Percentiles rank a stretch among this genome's conserved stretches.
Conservation (phyloP, 2,329 filamentous ascomycete genomes). For the Fusarium nanum region DNA sequence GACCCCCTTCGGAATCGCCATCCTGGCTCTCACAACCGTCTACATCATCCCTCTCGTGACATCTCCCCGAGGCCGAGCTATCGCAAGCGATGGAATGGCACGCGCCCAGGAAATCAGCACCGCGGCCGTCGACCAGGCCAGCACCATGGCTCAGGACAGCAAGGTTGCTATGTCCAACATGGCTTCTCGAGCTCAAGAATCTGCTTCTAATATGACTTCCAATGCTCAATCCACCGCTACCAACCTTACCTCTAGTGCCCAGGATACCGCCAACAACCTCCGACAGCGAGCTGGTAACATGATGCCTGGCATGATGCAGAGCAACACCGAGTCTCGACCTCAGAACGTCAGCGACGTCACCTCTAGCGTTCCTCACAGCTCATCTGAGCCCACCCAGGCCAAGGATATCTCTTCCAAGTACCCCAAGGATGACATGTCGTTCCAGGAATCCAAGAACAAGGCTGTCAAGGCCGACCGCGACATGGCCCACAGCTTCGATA, state of each 20-base stretch:
- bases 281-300: slow-evolving; percentile 20
- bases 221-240: slow-evolving; percentile 15
- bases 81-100: slow-evolving; percentile 16
- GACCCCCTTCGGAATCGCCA: slow-evolving; percentile 26
- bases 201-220: slow-evolving; percentile 17
- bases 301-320: slow-evolving; percentile 7
- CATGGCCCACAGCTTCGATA: not conserved
- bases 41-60: slow-evolving; percentile 34
- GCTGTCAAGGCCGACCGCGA: not conserved
- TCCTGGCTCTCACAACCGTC: slow-evolving; percentile 23
- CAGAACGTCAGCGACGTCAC: slow-evolving; percentile 9
- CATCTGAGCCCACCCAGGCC: slow-evolving; percentile 9
- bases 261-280: slow-evolving; percentile 19
- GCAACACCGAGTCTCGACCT: not conserved
- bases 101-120: slow-evolving; percentile 29
- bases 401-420: slow-evolving; percentile 15
- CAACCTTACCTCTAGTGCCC: slow-evolving; percentile 10
- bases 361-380: not conserved
- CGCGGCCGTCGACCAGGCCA: slow-evolving; percentile 26
- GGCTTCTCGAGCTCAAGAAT: slow-evolving; percentile 25
- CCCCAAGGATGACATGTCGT: not conserved
- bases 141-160: slow-evolving; percentile 16
- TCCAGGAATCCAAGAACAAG: not conserved
- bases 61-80: slow-evolving; percentile 20
- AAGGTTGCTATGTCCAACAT: slow-evolving; percentile 24